These are phyloP conservation scores for Neoascochyta sp. DNA, from an alignment of 2,329 filamentous ascomycete species.

Conservation along the genomic window DNA sequence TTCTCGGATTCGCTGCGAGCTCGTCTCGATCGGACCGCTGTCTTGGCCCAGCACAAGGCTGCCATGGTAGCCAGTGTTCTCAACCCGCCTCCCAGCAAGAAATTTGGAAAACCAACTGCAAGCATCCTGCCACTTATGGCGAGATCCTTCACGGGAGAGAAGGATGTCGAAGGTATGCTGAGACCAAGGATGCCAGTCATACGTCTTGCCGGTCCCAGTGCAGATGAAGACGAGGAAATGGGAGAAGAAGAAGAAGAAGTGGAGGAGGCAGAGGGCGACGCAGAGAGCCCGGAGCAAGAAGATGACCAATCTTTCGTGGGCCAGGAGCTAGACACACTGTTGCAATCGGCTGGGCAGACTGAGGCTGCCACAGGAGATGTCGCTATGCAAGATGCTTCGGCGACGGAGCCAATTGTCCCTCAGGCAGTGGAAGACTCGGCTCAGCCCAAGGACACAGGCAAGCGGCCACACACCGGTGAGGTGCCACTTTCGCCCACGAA, in stretches of 20 bases:
- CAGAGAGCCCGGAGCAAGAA: conserved; percentile 43
- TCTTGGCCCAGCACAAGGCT: conserved; percentile 64
- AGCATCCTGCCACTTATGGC: conserved; percentile 79
- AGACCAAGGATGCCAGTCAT: conserved; percentile 48
- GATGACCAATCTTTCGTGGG: conserved; percentile 52
- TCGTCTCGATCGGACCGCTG: conserved; percentile 75
- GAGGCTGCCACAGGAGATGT: too few relatives aligned
- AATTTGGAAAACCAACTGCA: conserved; percentile 57
- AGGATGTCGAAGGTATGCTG: conserved; percentile 69
- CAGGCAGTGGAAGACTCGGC: conserved; percentile 1
- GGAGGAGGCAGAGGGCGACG: conserved; percentile 15
- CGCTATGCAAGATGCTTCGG: too few relatives aligned
- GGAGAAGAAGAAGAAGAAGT: conserved; percentile 24
- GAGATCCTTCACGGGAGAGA: conserved; percentile 59
- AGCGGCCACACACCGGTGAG: conserved; percentile 23
- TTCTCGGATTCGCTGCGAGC: conserved; percentile 69
- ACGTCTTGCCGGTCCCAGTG: conserved; percentile 19
- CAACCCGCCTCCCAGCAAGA: conserved; percentile 66
- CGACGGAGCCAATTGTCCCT: neutral
- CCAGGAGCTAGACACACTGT: conserved; percentile 23
- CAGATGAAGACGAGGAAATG: conserved; percentile 19
- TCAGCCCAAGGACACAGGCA: conserved; percentile 10
- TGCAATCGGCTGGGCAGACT: conserved; percentile 16
- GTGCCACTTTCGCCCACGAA: conserved; percentile 26
- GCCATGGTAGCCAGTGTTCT: conserved; percentile 80